Percentiles rank a stretch among this genome's conserved stretches.
phyloP scores from a whole-genome alignment of 768 basidiomycete genomes.

The Leccinellum rugosiceps region DNA sequence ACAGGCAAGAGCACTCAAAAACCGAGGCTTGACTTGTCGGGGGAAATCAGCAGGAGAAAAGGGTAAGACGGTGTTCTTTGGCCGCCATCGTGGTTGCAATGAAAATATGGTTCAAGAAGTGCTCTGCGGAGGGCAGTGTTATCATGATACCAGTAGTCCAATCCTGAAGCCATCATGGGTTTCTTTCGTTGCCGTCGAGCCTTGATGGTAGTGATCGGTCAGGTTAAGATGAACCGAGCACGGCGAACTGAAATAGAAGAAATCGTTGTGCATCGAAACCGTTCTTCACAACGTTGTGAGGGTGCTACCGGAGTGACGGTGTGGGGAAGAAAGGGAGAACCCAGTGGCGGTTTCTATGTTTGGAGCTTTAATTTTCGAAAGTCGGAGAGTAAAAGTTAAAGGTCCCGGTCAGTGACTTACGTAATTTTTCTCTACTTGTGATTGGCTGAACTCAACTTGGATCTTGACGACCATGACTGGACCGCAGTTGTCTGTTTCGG shows the following conservation, averaged over 20 bases:
- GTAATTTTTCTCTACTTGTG: background rate
- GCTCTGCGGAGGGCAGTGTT: background rate
- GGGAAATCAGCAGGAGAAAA: background rate
- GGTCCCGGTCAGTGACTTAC: background rate
- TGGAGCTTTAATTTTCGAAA: background rate
- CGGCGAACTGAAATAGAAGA: background rate
- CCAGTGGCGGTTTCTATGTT: background rate
- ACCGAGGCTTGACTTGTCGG: background rate
- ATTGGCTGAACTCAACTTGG: conserved; percentile 4
- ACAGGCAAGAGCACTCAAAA: background rate
- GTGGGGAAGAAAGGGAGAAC: background rate
- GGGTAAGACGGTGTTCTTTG: background rate
- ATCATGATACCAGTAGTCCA: too few species aligned
- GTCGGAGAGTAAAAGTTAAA: background rate
- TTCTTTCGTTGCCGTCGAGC: background rate
- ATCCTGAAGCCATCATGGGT: background rate
- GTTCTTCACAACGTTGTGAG: background rate
- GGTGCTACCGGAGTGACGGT: background rate
- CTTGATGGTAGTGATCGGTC: background rate
- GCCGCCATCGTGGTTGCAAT: background rate
- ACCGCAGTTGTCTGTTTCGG: conserved; percentile 1
- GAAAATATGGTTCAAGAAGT: background rate
- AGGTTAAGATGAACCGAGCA: background rate
- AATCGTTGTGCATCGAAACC: background rate
- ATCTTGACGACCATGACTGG: background rate